These are phyloP conservation scores for Zygosaccharomyces bisporus DNA, from an alignment of 805 yeast genomes.

Conservation along the genomic window DNA sequence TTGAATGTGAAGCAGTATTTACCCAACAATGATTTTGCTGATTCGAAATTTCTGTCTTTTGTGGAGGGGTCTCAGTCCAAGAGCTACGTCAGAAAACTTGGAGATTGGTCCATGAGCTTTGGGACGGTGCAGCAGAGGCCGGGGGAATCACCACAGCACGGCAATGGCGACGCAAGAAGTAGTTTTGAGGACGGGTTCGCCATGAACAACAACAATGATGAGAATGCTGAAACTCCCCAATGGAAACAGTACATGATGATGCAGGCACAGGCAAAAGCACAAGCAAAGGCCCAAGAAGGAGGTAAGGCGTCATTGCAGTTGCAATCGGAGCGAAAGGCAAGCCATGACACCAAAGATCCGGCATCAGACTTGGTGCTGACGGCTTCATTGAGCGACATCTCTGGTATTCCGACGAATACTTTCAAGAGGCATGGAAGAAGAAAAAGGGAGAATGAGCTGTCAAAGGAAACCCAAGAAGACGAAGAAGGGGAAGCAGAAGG, in stretches of 20 bases:
- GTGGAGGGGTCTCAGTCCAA: slow-evolving; percentile 15
- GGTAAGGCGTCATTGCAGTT: background rate
- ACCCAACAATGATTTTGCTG: slow-evolving; percentile 20
- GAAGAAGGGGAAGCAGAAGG: slow-evolving; percentile 1
- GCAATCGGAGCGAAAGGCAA: slow-evolving; percentile 2
- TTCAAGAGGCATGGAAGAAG: slow-evolving; percentile 23
- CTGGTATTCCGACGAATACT: slow-evolving; percentile 30
- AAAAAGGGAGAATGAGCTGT: slow-evolving; percentile 3
- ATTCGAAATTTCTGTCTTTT: slow-evolving; percentile 18
- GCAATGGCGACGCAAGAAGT: slow-evolving; percentile 1
- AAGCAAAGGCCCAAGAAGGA: background rate
- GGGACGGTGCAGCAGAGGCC: slow-evolving; percentile 25
- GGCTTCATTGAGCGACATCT: slow-evolving; percentile 29
- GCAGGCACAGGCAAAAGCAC: slow-evolving; percentile 5
- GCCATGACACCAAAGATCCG: slow-evolving; percentile 9
- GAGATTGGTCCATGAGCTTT: slow-evolving; percentile 28
- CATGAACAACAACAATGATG: slow-evolving; percentile 1
- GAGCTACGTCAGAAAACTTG: slow-evolving; percentile 18
- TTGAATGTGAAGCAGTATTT: slow-evolving; percentile 17
- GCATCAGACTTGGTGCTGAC: slow-evolving; percentile 25
- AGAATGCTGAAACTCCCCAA: slow-evolving; percentile 24
- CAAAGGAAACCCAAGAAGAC: slow-evolving; percentile 3
- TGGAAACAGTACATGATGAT: slow-evolving; percentile 24
- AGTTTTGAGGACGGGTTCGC: slow-evolving; percentile 7
- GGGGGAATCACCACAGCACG: slow-evolving; percentile 9